Base-by-base conservation (phyloP, 2,329 filamentous ascomycete genomes). In the Cladosporium colombiae region DNA sequence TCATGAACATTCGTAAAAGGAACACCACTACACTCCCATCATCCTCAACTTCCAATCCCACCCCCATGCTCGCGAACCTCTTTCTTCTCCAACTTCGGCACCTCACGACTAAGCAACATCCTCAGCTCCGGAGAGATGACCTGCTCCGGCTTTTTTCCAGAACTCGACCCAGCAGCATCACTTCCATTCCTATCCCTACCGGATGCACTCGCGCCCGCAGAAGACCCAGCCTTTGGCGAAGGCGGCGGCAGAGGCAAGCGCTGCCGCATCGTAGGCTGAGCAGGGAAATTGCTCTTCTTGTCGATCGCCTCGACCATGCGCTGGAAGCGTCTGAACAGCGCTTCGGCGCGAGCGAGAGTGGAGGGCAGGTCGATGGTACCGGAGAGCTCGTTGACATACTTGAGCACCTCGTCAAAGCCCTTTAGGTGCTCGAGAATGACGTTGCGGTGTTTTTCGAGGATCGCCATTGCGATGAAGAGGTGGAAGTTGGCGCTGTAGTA, bases 331-430 rank as follows among this genome's bases (percentile, higher is more conserved):
- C 87, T 88, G 82, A 96, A 99, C 2, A 99, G 86, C 0, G 88
- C 86, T 78, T 99, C 95, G 13, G 95, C 95, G 35, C 93, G 88
- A 67, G 96, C 88, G 21, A 98, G 86, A 0, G 92, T 96, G 0
- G 90, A 90, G 62, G 93, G 86, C 0, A 99, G 86, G 71, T 99
- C 95, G 74, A 99, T 98, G 1, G 90, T 96, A 69, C 90, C 91
- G 5, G 92, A 96, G 1, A 99, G 86, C 76, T 99, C 95, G 75
- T 99, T 99, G 73, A 99, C 92, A 75, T 98, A 99, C 83, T 99
- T 99, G 31, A 99, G 81, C 35, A 99, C 92, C 78, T 99, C 96
- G 70, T 99, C 95, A 79, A 99, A 99, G 72, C 94, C 91, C 75
- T 92, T 87, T 29, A 99, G 81, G 78, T 99, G 95, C 64, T 90